Evolutionary conservation across 768 basidiomycete species (phyloP), one percentile per base, ranked within the genome.

Genomic region (Lyophyllum shimeji): DNA sequence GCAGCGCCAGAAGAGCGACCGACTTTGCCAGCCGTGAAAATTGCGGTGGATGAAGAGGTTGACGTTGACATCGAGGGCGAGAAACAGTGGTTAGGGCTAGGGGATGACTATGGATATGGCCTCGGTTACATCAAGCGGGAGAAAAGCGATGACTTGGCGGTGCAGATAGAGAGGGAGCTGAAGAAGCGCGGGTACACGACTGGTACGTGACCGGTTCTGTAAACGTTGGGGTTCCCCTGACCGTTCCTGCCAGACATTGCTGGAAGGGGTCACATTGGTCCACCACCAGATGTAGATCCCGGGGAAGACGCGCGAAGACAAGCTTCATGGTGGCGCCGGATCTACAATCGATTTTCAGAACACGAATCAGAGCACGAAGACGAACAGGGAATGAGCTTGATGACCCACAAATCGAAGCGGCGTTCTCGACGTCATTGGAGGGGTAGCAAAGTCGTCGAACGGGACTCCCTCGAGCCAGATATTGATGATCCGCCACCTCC

Each of bases 321-420:
- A 56, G 67, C 72, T 2, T 82, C 83, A 0, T 85, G 83, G 83
- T 85, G 84, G 84, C 76, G 77, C 17, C 76, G 67, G 49, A 65
- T 82, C 15, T 84, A 84, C 64, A 66, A 76, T 58, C 78, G 80
- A 18, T 60, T 85, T 29, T 83, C 83, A 12, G 77, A 79, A 50
- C 63, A 71, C 17, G 71, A 69, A 11, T 68, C 63, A 46, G 74
- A 74, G 27, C 54, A 62, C 18, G 68, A 72, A 33, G 63, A 47
- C 27, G 55, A 54, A 11, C 44, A 56, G 63, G 50, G 60, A 61
- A 15, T 49, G 13, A 55, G 37, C 23, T 55, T 51, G 24, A 20
- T 50, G 42, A 20, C 46, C 44, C 8, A 52, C 44, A 29, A 63
- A 61, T 3, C 66, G 53, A 57, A 18, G 27, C 45, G 54, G 44